These are phyloP conservation scores for Neocallimastix lanati DNA, from an alignment of 192 early-diverging fungal genomes.

Conservation along the genomic window DNA sequence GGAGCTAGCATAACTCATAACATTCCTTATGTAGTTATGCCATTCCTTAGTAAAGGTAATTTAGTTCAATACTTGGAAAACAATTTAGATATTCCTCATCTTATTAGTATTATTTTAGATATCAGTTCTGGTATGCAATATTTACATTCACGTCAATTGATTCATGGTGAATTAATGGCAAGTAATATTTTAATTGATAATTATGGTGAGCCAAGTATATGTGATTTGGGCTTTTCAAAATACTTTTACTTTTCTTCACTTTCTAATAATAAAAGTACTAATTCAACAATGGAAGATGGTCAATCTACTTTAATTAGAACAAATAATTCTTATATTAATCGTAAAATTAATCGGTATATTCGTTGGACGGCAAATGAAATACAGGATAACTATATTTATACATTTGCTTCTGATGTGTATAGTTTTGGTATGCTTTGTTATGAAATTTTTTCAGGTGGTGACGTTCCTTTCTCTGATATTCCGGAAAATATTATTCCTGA, in stretches of 20 bases:
- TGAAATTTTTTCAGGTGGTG: background rate
- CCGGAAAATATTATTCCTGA: background rate
- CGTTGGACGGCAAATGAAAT: background rate
- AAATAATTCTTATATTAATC: background rate
- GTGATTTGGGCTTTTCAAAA: background rate
- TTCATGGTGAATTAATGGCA: background rate
- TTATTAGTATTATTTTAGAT: background rate
- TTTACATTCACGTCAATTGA: background rate
- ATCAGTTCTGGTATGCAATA: constrained; percentile 1
- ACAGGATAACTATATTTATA: background rate
- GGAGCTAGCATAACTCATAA: background rate
- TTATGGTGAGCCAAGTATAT: background rate
- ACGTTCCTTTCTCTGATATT: background rate
- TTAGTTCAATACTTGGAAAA: background rate
- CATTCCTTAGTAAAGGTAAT: background rate
- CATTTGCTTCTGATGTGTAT: background rate
- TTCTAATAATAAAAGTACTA: background rate
- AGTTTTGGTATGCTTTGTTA: background rate
- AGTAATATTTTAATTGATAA: background rate
- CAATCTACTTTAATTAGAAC: background rate
- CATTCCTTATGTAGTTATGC: background rate
- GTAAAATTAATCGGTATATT: background rate
- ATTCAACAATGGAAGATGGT: too few relatives aligned
- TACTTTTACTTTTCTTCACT: background rate
- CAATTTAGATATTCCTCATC: background rate